Evolutionary conservation across 1,139 yeast genomes (phyloP).

Genomic region (Blastobotrys ciferrii): DNA sequence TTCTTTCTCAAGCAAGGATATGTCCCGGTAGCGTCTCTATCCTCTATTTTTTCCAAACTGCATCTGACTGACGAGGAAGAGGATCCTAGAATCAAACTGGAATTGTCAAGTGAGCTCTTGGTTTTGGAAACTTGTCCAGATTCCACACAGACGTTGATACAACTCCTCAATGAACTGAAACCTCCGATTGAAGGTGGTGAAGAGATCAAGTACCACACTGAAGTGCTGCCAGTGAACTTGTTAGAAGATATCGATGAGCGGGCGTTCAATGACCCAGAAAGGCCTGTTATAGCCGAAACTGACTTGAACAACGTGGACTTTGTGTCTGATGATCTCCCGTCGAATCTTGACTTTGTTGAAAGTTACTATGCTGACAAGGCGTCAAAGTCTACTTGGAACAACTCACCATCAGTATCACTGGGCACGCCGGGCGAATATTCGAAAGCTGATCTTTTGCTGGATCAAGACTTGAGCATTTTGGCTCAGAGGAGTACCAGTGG

Average conservation of each 20-base stretch:
- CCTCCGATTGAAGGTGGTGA: conserved; percentile 56
- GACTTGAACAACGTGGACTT: conserved; percentile 25
- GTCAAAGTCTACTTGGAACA: conserved; percentile 26
- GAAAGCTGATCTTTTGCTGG: conserved; percentile 35
- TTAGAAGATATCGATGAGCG: conserved; percentile 48
- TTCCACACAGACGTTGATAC: conserved; percentile 69
- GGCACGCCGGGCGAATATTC: conserved; percentile 26
- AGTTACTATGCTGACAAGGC: conserved; percentile 38
- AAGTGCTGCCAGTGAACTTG: conserved; percentile 43
- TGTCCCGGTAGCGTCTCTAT: conserved; percentile 24
- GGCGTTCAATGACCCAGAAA: conserved; percentile 12
- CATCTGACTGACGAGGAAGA: background rate
- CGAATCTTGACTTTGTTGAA: conserved; percentile 39
- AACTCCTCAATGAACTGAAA: conserved; percentile 67
- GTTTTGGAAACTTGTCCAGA: conserved; percentile 68
- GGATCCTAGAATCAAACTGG: conserved; percentile 13
- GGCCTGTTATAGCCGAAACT: conserved; percentile 10
- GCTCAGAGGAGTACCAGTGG: conserved; percentile 16
- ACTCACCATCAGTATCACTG: conserved; percentile 17
- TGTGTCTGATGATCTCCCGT: conserved; percentile 31
- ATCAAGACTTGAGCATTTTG: conserved; percentile 36
- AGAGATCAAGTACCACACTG: conserved; percentile 42
- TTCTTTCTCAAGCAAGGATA: conserved; percentile 26
- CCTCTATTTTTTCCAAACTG: conserved; percentile 12
- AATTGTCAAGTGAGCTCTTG: conserved; percentile 22